Evolutionary conservation across 1,284 basidiomycete species (phyloP).

Genomic region (Ceratobasidium sp.): DNA sequence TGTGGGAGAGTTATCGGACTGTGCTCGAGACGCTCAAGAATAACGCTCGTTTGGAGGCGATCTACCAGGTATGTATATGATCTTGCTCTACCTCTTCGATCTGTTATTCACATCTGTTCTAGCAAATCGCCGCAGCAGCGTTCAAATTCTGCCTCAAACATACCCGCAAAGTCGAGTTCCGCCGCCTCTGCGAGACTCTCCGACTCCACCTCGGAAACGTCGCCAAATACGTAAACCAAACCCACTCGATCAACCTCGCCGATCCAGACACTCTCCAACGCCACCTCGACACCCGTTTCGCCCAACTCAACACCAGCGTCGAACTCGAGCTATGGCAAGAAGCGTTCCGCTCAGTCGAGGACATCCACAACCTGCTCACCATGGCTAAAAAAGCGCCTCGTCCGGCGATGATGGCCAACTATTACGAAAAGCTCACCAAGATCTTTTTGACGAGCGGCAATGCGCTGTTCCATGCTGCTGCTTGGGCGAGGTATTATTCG

Average conservation of each 20-base stretch:
- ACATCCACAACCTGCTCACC: conserved; percentile 96
- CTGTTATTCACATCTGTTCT: conserved; percentile 45
- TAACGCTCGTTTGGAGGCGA: conserved; percentile 92
- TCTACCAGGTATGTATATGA: conserved; percentile 86
- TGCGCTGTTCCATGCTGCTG: conserved; percentile 96
- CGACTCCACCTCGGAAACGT: conserved; percentile 96
- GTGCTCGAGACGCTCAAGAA: conserved; percentile 97
- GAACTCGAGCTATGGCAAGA: conserved; percentile 99
- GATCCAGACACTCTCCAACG: conserved; percentile 97
- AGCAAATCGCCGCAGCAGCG: conserved; percentile 97
- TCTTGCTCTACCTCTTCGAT: conserved; percentile 41
- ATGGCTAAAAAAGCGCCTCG: conserved; percentile 93
- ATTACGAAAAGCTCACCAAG: conserved; percentile 97
- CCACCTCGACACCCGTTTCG: conserved; percentile 97
- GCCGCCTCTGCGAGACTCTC: conserved; percentile 96
- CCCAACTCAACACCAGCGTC: conserved; percentile 97
- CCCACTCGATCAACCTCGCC: conserved; percentile 97
- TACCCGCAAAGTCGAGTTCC: conserved; percentile 97
- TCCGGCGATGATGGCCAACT: conserved; percentile 98
- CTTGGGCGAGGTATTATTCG: conserved; percentile 90
- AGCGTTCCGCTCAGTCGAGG: conserved; percentile 98
- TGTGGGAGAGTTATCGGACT: conserved; percentile 98
- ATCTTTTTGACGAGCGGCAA: conserved; percentile 97
- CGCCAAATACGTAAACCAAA: conserved; percentile 95
- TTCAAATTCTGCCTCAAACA: conserved; percentile 97